Conservation (phyloP, 768 basidiomycete species). For the Mycena olivaceomarginata region DNA sequence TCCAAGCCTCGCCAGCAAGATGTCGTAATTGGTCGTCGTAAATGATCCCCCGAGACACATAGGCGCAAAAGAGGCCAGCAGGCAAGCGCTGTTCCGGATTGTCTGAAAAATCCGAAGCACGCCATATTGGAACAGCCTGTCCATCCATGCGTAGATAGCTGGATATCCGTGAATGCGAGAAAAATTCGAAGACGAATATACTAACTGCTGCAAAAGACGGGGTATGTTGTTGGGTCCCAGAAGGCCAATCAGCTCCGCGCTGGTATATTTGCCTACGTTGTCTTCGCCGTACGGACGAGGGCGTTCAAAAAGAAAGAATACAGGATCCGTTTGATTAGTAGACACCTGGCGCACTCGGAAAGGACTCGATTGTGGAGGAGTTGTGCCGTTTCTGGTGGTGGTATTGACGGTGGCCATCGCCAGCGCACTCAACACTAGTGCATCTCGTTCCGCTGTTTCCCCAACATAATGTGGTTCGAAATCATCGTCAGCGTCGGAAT, state of each 20-base stretch:
- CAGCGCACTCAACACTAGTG: conserved; percentile 38
- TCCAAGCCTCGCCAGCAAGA: conserved; percentile 41
- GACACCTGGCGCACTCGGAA: conserved; percentile 45
- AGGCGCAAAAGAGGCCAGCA: conserved; percentile 43
- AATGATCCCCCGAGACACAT: conserved; percentile 43
- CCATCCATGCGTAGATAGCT: conserved; percentile 45
- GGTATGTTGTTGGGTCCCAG: conserved; percentile 43
- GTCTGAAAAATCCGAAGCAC: conserved; percentile 39
- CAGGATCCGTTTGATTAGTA: conserved; percentile 42
- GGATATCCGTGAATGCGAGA: background rate
- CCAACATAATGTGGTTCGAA: conserved; percentile 45
- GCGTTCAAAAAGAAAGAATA: conserved; percentile 45
- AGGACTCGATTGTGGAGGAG: conserved; percentile 40
- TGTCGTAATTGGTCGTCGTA: conserved; percentile 45
- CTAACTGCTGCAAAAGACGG: conserved; percentile 43
- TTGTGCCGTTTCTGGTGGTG: conserved; percentile 34
- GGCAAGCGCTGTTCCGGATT: conserved; percentile 43
- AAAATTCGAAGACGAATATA: conserved; percentile 1
- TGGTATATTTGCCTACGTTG: conserved; percentile 43
- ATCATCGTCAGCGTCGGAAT: conserved; percentile 45
- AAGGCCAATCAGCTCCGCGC: conserved; percentile 43
- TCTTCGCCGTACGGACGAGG: conserved; percentile 43
- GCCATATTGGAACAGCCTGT: conserved; percentile 43
- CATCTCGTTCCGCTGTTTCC: conserved; percentile 43
- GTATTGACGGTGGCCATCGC: conserved; percentile 41